These are phyloP conservation scores for Ustilago curta DNA, from an alignment of 1,284 basidiomycete species.

Conservation along the genomic window DNA sequence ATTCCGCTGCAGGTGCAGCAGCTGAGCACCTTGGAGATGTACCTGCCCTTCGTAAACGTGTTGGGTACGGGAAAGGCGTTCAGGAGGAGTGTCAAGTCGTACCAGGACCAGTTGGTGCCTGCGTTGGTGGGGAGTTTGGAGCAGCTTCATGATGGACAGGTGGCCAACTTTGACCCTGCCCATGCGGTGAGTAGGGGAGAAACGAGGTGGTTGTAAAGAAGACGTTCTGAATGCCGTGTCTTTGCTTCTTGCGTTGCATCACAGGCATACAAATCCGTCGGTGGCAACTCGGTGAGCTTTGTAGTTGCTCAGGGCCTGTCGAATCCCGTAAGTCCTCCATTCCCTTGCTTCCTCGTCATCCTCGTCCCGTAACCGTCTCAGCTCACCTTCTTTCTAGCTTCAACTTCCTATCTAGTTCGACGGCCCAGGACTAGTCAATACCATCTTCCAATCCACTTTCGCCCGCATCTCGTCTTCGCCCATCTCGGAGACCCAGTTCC, in stretches of 20 bases:
- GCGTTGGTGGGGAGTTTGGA: constrained; percentile 14
- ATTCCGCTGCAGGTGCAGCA: constrained; percentile 24
- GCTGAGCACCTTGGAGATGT: constrained; percentile 16
- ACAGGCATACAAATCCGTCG: constrained; percentile 16
- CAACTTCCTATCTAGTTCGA: constrained; percentile 9
- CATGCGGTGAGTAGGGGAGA: constrained; percentile 14
- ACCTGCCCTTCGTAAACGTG: constrained; percentile 23
- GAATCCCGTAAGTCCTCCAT: constrained; percentile 12
- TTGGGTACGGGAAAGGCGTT: constrained; percentile 19
- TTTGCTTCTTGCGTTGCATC: too few relatives aligned
- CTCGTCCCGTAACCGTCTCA: too few relatives aligned
- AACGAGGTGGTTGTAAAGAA: too few relatives aligned
- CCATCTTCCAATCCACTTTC: constrained; percentile 19
- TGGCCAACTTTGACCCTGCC: constrained; percentile 26
- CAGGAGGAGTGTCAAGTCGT: constrained; percentile 16
- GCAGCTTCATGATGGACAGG: constrained; percentile 17
- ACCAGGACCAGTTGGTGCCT: constrained; percentile 24
- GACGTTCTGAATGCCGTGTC: too few relatives aligned
- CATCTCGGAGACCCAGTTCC: constrained; percentile 13
- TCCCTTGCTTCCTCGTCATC: neutral
- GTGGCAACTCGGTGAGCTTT: constrained; percentile 15
- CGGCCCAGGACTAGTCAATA: constrained; percentile 20
- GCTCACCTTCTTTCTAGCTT: neutral
- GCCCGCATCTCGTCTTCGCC: constrained; percentile 8
- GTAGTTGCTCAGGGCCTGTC: constrained; percentile 17